Evolutionary conservation across 805 yeast species (phyloP).

Genomic region (Kregervanrija delftensis): DNA sequence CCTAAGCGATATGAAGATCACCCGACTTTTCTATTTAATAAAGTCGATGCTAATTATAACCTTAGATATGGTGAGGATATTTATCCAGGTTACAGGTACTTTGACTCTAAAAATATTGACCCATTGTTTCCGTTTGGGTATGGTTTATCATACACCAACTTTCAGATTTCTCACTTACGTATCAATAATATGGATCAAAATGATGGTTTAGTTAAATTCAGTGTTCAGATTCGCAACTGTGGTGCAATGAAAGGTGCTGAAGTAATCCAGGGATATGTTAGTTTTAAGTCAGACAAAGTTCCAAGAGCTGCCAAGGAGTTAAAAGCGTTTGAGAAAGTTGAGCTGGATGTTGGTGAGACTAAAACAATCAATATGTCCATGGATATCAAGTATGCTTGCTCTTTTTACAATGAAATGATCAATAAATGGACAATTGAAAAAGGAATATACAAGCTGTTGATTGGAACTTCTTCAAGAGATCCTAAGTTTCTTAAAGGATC

Average conservation of each 20-base stretch:
- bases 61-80: conserved; percentile 40
- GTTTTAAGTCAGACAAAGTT: conserved; percentile 25
- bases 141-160: conserved; percentile 37
- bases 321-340: conserved; percentile 47
- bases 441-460: conserved; percentile 24
- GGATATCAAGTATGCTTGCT: conserved; percentile 41
- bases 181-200: conserved; percentile 18
- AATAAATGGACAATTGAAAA: conserved; percentile 42
- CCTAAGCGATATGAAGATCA: conserved; percentile 29
- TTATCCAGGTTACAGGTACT: conserved; percentile 38
- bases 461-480: conserved; percentile 5
- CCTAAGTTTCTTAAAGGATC: not conserved
- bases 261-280: conserved; percentile 46
- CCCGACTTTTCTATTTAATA: conserved; percentile 30
- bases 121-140: conserved; percentile 38
- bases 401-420: conserved; percentile 43
- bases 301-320: conserved; percentile 52
- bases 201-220: conserved; percentile 12
- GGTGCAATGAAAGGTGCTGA: conserved; percentile 44
- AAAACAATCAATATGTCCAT: conserved; percentile 30
- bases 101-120: conserved; percentile 30
- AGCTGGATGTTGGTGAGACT: conserved; percentile 35
- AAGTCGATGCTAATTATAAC: conserved; percentile 29
- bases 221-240: conserved; percentile 37
- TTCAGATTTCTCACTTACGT: conserved; percentile 25